Evolutionary conservation across 1,139 yeast species (phyloP).

Genomic region (Eremothecium sinecaudum): DNA sequence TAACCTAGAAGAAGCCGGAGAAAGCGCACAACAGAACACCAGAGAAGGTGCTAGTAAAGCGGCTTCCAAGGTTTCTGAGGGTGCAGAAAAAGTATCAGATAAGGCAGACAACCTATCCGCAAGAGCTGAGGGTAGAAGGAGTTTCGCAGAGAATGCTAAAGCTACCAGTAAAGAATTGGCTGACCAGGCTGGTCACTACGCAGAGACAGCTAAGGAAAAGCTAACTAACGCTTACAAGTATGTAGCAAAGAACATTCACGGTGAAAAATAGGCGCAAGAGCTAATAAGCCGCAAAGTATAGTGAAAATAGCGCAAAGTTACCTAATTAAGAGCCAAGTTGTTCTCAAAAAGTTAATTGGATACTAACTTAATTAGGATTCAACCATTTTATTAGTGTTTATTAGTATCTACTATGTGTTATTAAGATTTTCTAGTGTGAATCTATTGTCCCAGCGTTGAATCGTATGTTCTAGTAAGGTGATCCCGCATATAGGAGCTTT

Average conservation of each 20-base stretch:
- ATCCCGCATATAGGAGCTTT: too few species aligned
- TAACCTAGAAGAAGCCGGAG: slow-evolving; percentile 44
- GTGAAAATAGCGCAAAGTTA: too few species aligned
- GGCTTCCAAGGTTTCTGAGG: neutral
- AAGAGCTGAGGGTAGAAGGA: slow-evolving; percentile 30
- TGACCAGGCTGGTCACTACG: slow-evolving; percentile 32
- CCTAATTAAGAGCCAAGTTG: too few species aligned
- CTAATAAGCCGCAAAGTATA: too few species aligned
- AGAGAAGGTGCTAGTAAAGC: neutral
- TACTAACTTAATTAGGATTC: too few species aligned
- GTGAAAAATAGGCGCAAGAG: slow-evolving; percentile 47
- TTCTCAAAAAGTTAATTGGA: too few species aligned
- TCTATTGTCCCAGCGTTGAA: too few species aligned
- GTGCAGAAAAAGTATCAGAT: too few species aligned
- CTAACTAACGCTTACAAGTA: slow-evolving; percentile 52
- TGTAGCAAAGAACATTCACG: slow-evolving; percentile 48
- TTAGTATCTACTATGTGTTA: too few species aligned
- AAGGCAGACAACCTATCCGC: slow-evolving; percentile 47
- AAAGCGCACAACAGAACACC: neutral
- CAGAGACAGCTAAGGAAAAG: slow-evolving; percentile 54
- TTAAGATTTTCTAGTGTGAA: too few species aligned
- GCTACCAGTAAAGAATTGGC: neutral
- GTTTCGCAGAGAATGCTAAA: slow-evolving; percentile 45
- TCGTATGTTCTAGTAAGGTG: too few species aligned
- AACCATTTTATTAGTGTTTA: too few species aligned